A percentile compares a stretch with the other conserved stretches of the same genome.
Conservation (phyloP, 805 yeast genomes). For the Cyberlindnera sargentensis region DNA sequence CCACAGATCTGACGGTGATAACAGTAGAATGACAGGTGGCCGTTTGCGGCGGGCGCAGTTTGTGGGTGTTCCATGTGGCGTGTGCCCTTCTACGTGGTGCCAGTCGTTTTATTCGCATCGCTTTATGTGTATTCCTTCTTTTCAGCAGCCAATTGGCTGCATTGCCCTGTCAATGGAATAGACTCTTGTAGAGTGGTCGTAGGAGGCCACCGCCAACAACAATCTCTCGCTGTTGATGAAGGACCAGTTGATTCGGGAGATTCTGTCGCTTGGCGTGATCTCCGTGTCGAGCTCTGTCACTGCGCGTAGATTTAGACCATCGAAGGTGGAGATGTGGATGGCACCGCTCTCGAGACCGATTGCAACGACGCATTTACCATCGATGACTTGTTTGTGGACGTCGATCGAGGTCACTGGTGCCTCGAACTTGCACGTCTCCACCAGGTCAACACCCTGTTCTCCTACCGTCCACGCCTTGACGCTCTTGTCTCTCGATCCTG, state of each 20-base stretch:
- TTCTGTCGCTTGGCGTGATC: conserved; percentile 53
- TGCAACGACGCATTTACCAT: conserved; percentile 36
- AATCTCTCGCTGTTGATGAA: conserved; percentile 19
- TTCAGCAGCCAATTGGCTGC: neutral
- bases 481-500: conserved; percentile 82
- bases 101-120: too few species aligned
- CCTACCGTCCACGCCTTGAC: conserved; percentile 62
- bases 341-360: conserved; percentile 70
- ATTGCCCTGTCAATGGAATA: conserved; percentile 21
- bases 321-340: conserved; percentile 38
- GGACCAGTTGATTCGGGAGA: conserved; percentile 58
- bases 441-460: conserved; percentile 26
- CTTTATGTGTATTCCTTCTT: too few species aligned
- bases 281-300: conserved; percentile 29
- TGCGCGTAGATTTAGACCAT: conserved; percentile 23
- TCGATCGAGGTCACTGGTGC: conserved; percentile 67
- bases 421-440: conserved; percentile 36
- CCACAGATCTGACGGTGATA: too few species aligned
- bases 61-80: too few species aligned
- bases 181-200: conserved; percentile 50
- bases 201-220: conserved; percentile 54
- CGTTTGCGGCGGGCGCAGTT: too few species aligned
- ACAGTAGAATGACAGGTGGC: too few species aligned
- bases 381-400: conserved; percentile 28
- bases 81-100: too few species aligned